Percentiles rank a stretch among this genome's conserved stretches.
These are phyloP conservation scores for Ascosphaera acerosa DNA, from an alignment of 2,329 filamentous ascomycete species.

Conservation along the genomic window DNA sequence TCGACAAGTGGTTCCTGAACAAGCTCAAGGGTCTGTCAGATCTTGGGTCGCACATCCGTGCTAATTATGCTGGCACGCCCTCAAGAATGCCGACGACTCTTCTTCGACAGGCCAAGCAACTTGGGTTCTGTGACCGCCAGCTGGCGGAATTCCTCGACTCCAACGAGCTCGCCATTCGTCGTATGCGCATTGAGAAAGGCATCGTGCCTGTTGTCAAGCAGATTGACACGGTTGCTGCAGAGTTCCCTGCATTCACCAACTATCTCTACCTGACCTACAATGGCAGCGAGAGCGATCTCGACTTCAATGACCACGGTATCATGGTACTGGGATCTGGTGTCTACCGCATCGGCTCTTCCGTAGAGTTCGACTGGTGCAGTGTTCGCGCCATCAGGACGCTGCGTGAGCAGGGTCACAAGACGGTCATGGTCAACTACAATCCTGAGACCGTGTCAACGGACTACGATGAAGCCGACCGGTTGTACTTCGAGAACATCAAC, in stretches of 20 bases:
- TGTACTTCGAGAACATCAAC: constrained; percentile 94
- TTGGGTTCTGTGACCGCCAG: constrained; percentile 86
- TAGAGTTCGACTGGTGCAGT: constrained; percentile 98
- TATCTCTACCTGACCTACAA: constrained; percentile 96
- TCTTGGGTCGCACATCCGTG: constrained; percentile 53
- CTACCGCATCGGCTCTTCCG: constrained; percentile 89
- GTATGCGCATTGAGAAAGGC: constrained; percentile 58
- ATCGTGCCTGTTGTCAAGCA: constrained; percentile 87
- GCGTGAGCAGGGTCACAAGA: constrained; percentile 63
- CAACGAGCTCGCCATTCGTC: constrained; percentile 73
- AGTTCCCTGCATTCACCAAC: constrained; percentile 86
- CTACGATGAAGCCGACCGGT: constrained; percentile 76
- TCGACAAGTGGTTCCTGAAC: constrained; percentile 94
- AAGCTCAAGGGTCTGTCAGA: constrained; percentile 78
- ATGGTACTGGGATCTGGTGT: constrained; percentile 95
- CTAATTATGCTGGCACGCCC: constrained; percentile 39
- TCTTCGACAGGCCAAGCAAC: constrained; percentile 64
- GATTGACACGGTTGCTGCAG: constrained; percentile 92
- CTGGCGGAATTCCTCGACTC: constrained; percentile 85
- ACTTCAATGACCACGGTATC: constrained; percentile 69
- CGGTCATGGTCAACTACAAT: constrained; percentile 89
- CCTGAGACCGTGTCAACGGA: constrained; percentile 78
- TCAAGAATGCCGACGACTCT: constrained; percentile 29
- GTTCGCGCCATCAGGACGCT: constrained; percentile 83
- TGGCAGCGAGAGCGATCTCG: constrained; percentile 58